Evolutionary conservation across 2,329 filamentous ascomycete species (phyloP).

Genomic region (Ustulina deusta): DNA sequence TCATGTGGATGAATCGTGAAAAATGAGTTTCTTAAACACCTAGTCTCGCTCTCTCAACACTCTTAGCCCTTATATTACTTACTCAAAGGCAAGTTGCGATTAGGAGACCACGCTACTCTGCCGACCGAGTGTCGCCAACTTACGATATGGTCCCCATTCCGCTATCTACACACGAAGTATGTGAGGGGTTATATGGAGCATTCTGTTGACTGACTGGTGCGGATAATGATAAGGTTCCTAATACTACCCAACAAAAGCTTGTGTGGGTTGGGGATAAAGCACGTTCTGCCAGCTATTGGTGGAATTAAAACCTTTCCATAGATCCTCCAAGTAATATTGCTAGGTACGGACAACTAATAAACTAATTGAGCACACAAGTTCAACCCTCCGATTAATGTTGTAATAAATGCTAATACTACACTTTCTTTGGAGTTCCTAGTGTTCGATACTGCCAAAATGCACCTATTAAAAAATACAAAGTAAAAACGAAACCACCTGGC

Average conservation of each 20-base stretch:
- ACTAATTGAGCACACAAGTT: background rate
- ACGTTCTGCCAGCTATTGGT: conserved; percentile 39
- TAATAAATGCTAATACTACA: too few relatives aligned
- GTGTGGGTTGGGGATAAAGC: conserved; percentile 30
- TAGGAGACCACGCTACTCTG: background rate
- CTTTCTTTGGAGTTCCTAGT: too few relatives aligned
- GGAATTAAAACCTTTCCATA: conserved; percentile 28
- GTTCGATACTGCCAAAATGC: too few relatives aligned
- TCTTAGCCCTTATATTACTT: conserved; percentile 9
- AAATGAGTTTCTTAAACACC: background rate
- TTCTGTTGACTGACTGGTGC: conserved; percentile 27
- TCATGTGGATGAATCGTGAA: background rate
- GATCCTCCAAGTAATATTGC: background rate
- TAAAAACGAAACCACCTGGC: too few relatives aligned
- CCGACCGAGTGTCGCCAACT: background rate
- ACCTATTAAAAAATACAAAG: too few relatives aligned
- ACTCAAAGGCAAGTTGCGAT: background rate
- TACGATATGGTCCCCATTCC: conserved; percentile 5
- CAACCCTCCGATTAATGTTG: too few relatives aligned
- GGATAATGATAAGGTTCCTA: conserved; percentile 22
- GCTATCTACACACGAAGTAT: background rate
- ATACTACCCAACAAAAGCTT: conserved; percentile 11
- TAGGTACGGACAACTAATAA: background rate
- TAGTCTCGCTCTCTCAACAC: background rate
- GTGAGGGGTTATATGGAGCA: conserved; percentile 27